phyloP scores from a whole-genome alignment of 208 protist species.

The Acanthamoeba lenticulata region DNA sequence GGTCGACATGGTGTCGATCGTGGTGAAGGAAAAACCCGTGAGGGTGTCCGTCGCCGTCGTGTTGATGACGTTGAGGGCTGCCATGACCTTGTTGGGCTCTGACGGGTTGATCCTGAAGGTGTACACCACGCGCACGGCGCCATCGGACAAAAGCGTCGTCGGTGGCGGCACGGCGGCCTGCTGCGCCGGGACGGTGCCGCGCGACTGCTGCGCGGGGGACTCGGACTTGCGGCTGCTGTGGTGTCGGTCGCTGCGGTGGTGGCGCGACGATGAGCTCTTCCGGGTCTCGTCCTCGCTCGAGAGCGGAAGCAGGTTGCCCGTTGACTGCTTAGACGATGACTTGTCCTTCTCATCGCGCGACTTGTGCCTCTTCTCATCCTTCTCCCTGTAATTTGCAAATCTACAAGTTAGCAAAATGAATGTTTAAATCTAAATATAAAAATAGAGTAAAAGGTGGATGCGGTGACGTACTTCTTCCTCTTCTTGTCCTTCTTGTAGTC shows the following conservation, averaged over 20 bases:
- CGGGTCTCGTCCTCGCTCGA: neutral
- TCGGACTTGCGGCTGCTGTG: neutral
- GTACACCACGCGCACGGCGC: neutral
- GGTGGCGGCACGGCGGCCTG: neutral
- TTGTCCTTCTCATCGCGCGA: neutral
- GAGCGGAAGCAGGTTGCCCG: neutral
- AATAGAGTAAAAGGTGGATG: neutral
- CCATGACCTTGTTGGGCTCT: slow-evolving; percentile 49
- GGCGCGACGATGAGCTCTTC: neutral
- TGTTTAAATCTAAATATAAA: too few relatives aligned
- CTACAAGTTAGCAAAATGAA: too few relatives aligned
- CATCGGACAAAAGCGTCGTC: neutral
- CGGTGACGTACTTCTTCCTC: neutral
- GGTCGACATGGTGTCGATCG: slow-evolving; percentile 5
- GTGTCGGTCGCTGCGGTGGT: neutral
- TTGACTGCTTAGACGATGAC: neutral
- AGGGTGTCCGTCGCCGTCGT: neutral
- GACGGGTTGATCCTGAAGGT: slow-evolving; percentile 31
- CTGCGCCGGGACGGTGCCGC: neutral
- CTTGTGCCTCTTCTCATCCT: neutral
- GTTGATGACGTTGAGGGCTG: neutral
- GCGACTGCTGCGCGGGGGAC: neutral
- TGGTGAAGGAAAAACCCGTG: neutral
- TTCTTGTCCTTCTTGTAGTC: slow-evolving; percentile 33
- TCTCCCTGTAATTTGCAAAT: neutral